phyloP scores from a whole-genome alignment of 805 yeast species.

The Yamadazyma phyllophila region DNA sequence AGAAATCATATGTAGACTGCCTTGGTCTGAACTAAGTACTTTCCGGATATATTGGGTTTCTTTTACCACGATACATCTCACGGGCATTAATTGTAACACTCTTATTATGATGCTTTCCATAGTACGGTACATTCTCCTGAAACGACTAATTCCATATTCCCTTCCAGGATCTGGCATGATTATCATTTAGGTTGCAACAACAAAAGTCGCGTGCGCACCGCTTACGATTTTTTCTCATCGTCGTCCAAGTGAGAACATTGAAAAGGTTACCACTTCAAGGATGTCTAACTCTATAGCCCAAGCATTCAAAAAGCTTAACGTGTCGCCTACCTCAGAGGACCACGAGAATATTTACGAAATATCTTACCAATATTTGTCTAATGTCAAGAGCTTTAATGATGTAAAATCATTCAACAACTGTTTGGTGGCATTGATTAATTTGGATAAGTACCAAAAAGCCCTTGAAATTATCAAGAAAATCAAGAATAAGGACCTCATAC shows the following conservation, averaged over 20 bases:
- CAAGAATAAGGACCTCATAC: slow-evolving; percentile 31
- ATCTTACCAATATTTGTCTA: slow-evolving; percentile 40
- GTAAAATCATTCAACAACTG: slow-evolving; percentile 40
- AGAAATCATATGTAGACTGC: too few relatives aligned
- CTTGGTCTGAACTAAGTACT: too few relatives aligned
- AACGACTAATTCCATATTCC: too few relatives aligned
- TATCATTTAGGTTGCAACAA: too few relatives aligned
- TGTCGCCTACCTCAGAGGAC: slow-evolving; percentile 25
- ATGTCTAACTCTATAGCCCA: slow-evolving; percentile 42
- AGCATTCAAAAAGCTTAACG: slow-evolving; percentile 40
- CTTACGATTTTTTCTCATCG: slow-evolving; percentile 6
- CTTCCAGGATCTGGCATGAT: too few relatives aligned
- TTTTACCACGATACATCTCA: too few relatives aligned
- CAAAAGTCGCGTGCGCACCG: slow-evolving; percentile 1
- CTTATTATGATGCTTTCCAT: too few relatives aligned
- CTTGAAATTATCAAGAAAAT: slow-evolving; percentile 39
- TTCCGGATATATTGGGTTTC: too few relatives aligned
- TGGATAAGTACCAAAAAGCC: slow-evolving; percentile 56
- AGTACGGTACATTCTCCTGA: too few relatives aligned
- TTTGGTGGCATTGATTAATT: slow-evolving; percentile 57
- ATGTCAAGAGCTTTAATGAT: slow-evolving; percentile 36
- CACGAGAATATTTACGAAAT: slow-evolving; percentile 38
- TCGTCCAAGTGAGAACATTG: slow-evolving; percentile 5
- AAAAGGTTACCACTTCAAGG: background rate
- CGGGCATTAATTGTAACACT: too few relatives aligned